Percentiles rank a stretch among this genome's conserved stretches.
Conservation (phyloP, 805 yeast species). For the Geotrichum ghanense region DNA sequence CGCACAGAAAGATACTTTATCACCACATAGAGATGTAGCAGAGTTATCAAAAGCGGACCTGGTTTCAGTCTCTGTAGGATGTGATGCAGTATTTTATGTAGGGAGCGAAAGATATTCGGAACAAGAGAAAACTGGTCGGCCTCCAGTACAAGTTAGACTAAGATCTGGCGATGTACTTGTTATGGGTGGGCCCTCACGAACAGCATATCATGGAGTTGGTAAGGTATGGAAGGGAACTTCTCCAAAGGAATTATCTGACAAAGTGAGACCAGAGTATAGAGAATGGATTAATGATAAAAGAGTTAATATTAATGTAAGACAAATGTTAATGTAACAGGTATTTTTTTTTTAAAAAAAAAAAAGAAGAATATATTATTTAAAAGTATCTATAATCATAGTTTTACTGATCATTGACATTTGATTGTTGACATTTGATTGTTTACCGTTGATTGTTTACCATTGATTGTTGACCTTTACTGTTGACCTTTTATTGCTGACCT, state of each 20-base stretch:
- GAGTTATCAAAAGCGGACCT: constrained; percentile 27
- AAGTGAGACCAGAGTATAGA: constrained; percentile 10
- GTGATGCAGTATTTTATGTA: constrained; percentile 29
- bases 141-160: constrained; percentile 27
- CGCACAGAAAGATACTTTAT: constrained; percentile 31
- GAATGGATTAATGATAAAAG: constrained; percentile 28
- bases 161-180: constrained; percentile 30
- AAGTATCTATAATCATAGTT: too few relatives aligned
- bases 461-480: too few relatives aligned
- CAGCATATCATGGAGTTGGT: constrained; percentile 34
- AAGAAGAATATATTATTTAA: too few relatives aligned
- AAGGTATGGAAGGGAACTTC: constrained; percentile 26
- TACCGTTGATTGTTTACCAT: too few relatives aligned
- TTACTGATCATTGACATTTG: too few relatives aligned
- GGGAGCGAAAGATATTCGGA: constrained; percentile 15
- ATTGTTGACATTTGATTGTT: too few relatives aligned
- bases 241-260: constrained; percentile 20
- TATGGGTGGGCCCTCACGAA: constrained; percentile 31
- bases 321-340: constrained; percentile 20
- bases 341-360: too few relatives aligned
- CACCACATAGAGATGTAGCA: constrained; percentile 35
- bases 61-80: constrained; percentile 29
- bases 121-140: neutral
- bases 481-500: too few relatives aligned
- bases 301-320: constrained; percentile 31